Conservation (phyloP, 2,329 filamentous ascomycete species). For the Ascochyta rabiei region DNA sequence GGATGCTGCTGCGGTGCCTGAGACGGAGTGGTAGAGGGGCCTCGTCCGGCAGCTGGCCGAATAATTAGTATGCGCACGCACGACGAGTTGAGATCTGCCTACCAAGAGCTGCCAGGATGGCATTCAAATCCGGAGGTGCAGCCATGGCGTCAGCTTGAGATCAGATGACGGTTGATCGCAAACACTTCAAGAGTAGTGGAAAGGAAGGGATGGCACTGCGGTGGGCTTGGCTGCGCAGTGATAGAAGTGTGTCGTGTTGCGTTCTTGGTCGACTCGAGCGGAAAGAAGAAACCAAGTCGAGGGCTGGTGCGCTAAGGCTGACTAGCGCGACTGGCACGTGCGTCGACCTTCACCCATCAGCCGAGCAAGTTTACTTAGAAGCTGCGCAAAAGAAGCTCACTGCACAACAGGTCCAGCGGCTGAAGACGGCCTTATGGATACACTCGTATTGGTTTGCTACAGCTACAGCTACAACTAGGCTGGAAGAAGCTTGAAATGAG, state of each 20-base stretch:
- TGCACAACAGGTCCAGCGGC: background rate
- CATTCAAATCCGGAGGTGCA: constrained; percentile 46
- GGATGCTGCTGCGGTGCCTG: constrained; percentile 53
- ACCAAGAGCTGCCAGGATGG: constrained; percentile 49
- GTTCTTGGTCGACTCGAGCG: constrained; percentile 16
- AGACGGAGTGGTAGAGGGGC: constrained; percentile 55
- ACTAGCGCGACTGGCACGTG: constrained; percentile 11
- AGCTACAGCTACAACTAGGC: constrained; percentile 3
- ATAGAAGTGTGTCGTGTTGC: constrained; percentile 18
- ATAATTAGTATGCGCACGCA: constrained; percentile 14
- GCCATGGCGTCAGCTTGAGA: constrained; percentile 35
- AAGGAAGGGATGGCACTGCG: background rate
- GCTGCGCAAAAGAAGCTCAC: too few species aligned
- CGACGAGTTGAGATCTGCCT: constrained; percentile 14
- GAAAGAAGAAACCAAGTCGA: constrained; percentile 22
- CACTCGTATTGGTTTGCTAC: constrained; percentile 1
- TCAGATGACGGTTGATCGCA: constrained; percentile 3
- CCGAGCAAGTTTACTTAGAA: too few species aligned
- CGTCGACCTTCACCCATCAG: constrained; percentile 7
- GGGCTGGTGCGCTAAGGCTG: constrained; percentile 2
- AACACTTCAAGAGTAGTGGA: background rate
- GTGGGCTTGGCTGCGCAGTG: constrained; percentile 12
- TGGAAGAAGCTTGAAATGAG: background rate
- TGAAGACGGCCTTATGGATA: background rate
- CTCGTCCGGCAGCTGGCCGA: constrained; percentile 52